A percentile compares a stretch with the other conserved stretches of the same genome.
These are phyloP conservation scores for Coemansia sp. DNA, from an alignment of 192 early-diverging fungal species.

Conservation along the genomic window DNA sequence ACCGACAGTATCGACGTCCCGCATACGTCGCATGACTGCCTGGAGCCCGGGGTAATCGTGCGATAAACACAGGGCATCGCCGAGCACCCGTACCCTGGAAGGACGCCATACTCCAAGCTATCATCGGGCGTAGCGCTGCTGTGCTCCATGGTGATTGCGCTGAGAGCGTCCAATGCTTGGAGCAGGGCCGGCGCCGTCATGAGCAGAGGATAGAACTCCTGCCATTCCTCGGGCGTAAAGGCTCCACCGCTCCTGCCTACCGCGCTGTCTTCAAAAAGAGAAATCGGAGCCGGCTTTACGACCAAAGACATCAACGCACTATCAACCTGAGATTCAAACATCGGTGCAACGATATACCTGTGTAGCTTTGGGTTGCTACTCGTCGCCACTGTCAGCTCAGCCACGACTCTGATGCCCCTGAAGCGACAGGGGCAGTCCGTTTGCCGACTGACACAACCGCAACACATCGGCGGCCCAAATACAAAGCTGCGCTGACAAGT, in stretches of 20 bases:
- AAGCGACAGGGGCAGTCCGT: slow-evolving; percentile 20
- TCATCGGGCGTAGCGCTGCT: neutral
- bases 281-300: neutral
- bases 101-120: slow-evolving; percentile 12
- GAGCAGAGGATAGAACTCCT: slow-evolving; percentile 13
- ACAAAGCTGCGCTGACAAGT: neutral
- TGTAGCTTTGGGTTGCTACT: neutral
- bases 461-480: slow-evolving; percentile 13
- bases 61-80: slow-evolving; percentile 20
- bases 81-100: slow-evolving; percentile 25
- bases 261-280: neutral
- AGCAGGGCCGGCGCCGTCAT: slow-evolving; percentile 9
- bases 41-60: neutral
- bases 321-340: slow-evolving; percentile 2
- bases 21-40: slow-evolving; percentile 58
- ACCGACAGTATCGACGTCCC: slow-evolving; percentile 47
- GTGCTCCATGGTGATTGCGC: neutral
- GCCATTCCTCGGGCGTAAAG: neutral
- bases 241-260: neutral
- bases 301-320: neutral
- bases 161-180: neutral
- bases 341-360: slow-evolving; percentile 12
- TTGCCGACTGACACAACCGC: slow-evolving; percentile 14
- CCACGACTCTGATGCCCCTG: slow-evolving; percentile 2
- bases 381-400: neutral